phyloP scores from a whole-genome alignment of 768 basidiomycete species.

The Panus rudis region DNA sequence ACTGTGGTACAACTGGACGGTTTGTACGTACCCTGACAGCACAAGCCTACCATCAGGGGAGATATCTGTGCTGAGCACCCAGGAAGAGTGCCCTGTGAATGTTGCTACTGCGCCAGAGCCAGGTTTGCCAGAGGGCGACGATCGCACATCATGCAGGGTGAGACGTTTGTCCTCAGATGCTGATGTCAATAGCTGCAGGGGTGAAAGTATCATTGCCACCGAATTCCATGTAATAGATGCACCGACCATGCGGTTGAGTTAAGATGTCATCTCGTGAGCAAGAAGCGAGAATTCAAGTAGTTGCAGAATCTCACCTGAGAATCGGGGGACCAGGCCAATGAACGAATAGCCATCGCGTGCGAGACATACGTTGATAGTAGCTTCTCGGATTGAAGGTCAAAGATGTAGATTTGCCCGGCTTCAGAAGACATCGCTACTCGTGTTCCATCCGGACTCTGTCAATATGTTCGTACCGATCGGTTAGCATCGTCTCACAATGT shows the following conservation, averaged over 20 bases:
- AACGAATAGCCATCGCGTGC: constrained; percentile 86
- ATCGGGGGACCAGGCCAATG: constrained; percentile 85
- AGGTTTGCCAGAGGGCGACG: constrained; percentile 46
- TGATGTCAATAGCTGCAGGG: constrained; percentile 66
- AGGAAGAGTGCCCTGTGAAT: constrained; percentile 82
- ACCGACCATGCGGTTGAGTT: neutral
- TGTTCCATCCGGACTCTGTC: constrained; percentile 85
- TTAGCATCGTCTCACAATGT: constrained; percentile 1
- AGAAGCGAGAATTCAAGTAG: constrained; percentile 9
- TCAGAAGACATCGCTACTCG: constrained; percentile 79
- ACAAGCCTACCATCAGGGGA: constrained; percentile 76
- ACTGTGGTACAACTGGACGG: neutral
- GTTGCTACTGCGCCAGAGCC: constrained; percentile 79
- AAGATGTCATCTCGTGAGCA: constrained; percentile 2
- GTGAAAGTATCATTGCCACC: neutral
- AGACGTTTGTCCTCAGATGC: constrained; percentile 92
- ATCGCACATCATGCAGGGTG: constrained; percentile 83
- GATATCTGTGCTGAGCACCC: constrained; percentile 81
- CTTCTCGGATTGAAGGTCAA: constrained; percentile 66
- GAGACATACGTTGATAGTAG: constrained; percentile 71
- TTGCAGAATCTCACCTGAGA: constrained; percentile 52
- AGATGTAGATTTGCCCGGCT: constrained; percentile 81
- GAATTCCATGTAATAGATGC: neutral
- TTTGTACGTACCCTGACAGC: constrained; percentile 61
- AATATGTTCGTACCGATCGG: too few species aligned